These are phyloP conservation scores for Fonsecaea pedrosoi DNA, from an alignment of 2,329 filamentous ascomycete species.

Conservation along the genomic window DNA sequence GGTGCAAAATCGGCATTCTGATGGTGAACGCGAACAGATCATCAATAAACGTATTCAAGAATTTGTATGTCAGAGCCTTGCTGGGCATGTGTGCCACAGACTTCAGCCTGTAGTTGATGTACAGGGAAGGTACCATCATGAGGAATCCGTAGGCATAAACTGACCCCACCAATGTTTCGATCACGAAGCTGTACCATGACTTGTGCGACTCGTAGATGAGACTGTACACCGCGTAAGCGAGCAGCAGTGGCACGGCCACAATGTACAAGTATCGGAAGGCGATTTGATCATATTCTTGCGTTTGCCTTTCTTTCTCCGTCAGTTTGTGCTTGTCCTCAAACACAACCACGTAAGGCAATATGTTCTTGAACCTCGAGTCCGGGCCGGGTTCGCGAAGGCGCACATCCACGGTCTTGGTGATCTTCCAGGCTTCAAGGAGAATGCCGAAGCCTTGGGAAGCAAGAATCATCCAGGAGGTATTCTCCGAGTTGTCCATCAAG, in stretches of 20 bases:
- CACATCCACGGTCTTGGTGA: constrained; percentile 93
- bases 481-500: constrained; percentile 94
- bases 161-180: constrained; percentile 90
- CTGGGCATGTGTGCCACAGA: constrained; percentile 88
- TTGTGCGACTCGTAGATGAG: constrained; percentile 94
- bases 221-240: constrained; percentile 90
- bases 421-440: constrained; percentile 84
- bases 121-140: constrained; percentile 97
- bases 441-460: constrained; percentile 89
- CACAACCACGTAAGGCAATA: constrained; percentile 78
- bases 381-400: constrained; percentile 73
- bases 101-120: constrained; percentile 99
- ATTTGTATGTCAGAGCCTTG: constrained; percentile 97
- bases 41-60: constrained; percentile 98
- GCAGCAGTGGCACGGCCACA: constrained; percentile 82
- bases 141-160: constrained; percentile 98
- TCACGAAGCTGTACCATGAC: constrained; percentile 96
- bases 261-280: constrained; percentile 98
- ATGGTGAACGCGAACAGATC: constrained; percentile 98
- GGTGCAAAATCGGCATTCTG: constrained; percentile 96
- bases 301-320: constrained; percentile 94
- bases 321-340: constrained; percentile 98
- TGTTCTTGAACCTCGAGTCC: constrained; percentile 69
- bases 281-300: constrained; percentile 96
- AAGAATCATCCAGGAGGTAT: constrained; percentile 98